Evolutionary conservation across 345 rosid species (phyloP).

Genomic region (Schrenkiella parvula): DNA sequence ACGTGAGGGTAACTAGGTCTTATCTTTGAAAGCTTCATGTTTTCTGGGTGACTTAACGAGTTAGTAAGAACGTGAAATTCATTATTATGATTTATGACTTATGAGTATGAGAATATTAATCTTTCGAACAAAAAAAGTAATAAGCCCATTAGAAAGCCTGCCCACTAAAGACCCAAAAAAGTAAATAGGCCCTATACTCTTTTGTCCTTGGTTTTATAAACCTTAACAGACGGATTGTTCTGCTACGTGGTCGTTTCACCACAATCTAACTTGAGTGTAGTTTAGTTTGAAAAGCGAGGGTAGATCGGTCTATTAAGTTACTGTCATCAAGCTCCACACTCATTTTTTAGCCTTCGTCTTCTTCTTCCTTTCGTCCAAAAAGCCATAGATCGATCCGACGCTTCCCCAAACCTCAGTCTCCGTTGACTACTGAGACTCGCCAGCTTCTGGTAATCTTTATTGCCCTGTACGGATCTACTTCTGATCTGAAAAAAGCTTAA

Average conservation of each 20-base stretch:
- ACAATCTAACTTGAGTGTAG: not conserved
- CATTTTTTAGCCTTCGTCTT: not conserved
- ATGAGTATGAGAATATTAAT: not conserved
- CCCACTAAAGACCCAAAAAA: not conserved
- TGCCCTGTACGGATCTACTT: not conserved
- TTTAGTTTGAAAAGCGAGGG: conserved; percentile 8
- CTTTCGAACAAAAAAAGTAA: not conserved
- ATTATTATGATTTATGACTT: too few relatives aligned
- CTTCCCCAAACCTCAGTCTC: conserved; percentile 26
- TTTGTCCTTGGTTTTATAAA: too few relatives aligned
- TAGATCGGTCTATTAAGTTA: not conserved
- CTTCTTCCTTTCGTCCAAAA: not conserved
- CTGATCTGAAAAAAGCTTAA: conserved; percentile 4
- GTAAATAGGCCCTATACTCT: not conserved
- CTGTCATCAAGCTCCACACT: conserved; percentile 15
- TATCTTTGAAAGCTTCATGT: not conserved
- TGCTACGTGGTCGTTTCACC: not conserved
- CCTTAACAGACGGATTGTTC: not conserved
- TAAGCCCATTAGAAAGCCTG: too few relatives aligned
- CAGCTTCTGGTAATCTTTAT: conserved; percentile 7
- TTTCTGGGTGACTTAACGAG: not conserved
- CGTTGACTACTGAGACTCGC: conserved; percentile 35
- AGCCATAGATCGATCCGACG: conserved; percentile 28
- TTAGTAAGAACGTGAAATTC: not conserved
- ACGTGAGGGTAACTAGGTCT: conserved; percentile 10